A percentile compares a stretch with the other conserved stretches of the same genome.
phyloP scores from a whole-genome alignment of 225 moss, liverwort and hornwort genomes.

The Climacium dendroides region DNA sequence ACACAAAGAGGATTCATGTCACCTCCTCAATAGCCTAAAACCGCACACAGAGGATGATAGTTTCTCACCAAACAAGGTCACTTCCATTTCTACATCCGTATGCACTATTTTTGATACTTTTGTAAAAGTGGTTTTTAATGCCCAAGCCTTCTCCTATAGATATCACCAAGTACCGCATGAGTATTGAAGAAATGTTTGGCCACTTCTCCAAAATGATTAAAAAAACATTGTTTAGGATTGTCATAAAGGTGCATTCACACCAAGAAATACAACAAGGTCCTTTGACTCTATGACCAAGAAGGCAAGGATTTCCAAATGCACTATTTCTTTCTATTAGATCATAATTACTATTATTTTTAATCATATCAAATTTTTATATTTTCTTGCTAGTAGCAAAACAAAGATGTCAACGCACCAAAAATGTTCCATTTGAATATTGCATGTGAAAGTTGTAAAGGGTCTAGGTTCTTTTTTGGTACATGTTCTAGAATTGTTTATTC shows the following conservation, averaged over 20 bases:
- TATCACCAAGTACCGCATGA: too few relatives aligned
- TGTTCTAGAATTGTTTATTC: neutral
- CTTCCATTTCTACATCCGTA: too few relatives aligned
- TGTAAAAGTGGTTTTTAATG: too few relatives aligned
- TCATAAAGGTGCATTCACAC: neutral
- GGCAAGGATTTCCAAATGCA: rapidly evolving
- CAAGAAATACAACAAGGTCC: neutral
- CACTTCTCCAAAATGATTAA: too few relatives aligned
- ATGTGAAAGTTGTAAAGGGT: neutral
- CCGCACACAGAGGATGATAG: too few relatives aligned
- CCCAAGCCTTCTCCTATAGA: too few relatives aligned
- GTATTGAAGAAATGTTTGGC: too few relatives aligned
- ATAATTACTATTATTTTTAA: too few relatives aligned
- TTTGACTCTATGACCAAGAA: neutral
- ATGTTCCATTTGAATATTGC: neutral
- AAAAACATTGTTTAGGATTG: neutral
- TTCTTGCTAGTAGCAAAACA: neutral
- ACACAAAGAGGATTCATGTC: too few relatives aligned
- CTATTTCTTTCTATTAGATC: neutral
- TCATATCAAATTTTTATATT: neutral
- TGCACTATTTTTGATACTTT: too few relatives aligned
- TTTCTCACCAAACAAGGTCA: too few relatives aligned
- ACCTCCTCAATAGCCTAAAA: too few relatives aligned
- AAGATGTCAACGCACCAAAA: rapidly evolving
- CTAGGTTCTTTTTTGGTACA: neutral